Evolutionary conservation across 2,329 filamentous ascomycete species (phyloP).

Genomic region (Trichoderma gracile): DNA sequence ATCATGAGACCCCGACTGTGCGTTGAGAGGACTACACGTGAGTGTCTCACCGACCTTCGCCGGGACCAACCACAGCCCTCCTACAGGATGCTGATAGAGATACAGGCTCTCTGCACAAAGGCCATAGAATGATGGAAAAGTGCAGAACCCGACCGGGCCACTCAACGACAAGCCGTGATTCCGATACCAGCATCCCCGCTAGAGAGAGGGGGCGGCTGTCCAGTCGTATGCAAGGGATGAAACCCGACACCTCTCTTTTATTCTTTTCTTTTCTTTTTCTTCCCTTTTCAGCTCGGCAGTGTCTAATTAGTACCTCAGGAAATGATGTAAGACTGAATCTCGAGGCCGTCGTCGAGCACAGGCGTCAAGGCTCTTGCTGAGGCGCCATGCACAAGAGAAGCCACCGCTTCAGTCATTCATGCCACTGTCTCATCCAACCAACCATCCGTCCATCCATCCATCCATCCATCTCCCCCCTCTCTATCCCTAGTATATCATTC

Average conservation of each 20-base stretch:
- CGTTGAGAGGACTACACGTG: neutral
- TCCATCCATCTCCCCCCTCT: neutral
- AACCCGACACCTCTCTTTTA: neutral
- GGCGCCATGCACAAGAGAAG: neutral
- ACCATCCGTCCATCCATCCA: neutral
- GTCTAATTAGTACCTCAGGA: slow-evolving; percentile 3
- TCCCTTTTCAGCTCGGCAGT: slow-evolving; percentile 5
- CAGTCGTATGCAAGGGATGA: slow-evolving; percentile 1
- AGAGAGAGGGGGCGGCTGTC: neutral
- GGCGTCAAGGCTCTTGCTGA: neutral
- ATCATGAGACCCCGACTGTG: neutral
- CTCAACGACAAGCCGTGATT: neutral
- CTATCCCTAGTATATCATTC: neutral
- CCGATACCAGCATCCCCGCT: slow-evolving; percentile 3
- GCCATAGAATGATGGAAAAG: neutral
- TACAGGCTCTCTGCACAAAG: neutral
- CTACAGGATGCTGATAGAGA: neutral
- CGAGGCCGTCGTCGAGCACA: neutral
- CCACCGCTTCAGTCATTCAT: neutral
- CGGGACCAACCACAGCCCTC: neutral
- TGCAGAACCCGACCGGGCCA: neutral
- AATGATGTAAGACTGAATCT: slow-evolving; percentile 14
- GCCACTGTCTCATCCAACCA: slow-evolving; percentile 13
- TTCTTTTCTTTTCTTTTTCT: neutral
- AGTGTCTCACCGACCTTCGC: neutral